Conservation (phyloP, 2,329 filamentous ascomycete species). For the Aspergillus sp. region DNA sequence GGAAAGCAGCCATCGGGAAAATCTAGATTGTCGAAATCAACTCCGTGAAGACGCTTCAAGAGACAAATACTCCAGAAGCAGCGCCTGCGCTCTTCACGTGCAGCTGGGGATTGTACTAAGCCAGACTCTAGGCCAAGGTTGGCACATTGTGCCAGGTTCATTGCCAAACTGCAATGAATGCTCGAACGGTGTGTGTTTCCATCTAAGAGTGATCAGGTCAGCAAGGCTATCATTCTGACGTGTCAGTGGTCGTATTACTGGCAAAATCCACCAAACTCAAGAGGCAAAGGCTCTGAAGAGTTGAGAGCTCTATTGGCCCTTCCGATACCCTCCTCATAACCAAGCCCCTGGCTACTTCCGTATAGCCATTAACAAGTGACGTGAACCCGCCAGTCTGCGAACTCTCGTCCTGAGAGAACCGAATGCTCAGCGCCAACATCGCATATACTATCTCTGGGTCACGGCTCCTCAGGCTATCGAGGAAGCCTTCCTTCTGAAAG, state of each 20-base stretch:
- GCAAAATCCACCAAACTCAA: constrained; percentile 46
- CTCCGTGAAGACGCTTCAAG: constrained; percentile 48
- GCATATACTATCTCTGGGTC: constrained; percentile 38
- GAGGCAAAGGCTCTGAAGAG: constrained; percentile 45
- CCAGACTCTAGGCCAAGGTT: constrained; percentile 44
- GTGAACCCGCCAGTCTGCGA: constrained; percentile 24
- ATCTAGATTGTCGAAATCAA: constrained; percentile 44
- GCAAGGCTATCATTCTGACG: background rate
- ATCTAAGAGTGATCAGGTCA: constrained; percentile 30
- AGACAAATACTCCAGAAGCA: constrained; percentile 49
- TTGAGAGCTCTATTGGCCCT: constrained; percentile 47
- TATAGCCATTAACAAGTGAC: constrained; percentile 38
- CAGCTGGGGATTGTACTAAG: constrained; percentile 16
- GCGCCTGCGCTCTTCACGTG: constrained; percentile 37
- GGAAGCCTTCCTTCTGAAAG: constrained; percentile 46
- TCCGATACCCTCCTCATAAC: constrained; percentile 43
- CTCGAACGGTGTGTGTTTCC: constrained; percentile 50
- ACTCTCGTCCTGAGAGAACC: constrained; percentile 42
- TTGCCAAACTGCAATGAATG: constrained; percentile 48
- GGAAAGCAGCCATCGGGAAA: constrained; percentile 38
- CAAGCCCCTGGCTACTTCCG: constrained; percentile 38
- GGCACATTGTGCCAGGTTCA: constrained; percentile 49
- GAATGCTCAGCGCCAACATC: constrained; percentile 45
- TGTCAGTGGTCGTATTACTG: constrained; percentile 28
- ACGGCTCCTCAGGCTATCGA: constrained; percentile 43